Percentiles rank a stretch among this genome's conserved stretches.
Conservation (phyloP, 2,329 filamentous ascomycete species). For the Didymella sp. region DNA sequence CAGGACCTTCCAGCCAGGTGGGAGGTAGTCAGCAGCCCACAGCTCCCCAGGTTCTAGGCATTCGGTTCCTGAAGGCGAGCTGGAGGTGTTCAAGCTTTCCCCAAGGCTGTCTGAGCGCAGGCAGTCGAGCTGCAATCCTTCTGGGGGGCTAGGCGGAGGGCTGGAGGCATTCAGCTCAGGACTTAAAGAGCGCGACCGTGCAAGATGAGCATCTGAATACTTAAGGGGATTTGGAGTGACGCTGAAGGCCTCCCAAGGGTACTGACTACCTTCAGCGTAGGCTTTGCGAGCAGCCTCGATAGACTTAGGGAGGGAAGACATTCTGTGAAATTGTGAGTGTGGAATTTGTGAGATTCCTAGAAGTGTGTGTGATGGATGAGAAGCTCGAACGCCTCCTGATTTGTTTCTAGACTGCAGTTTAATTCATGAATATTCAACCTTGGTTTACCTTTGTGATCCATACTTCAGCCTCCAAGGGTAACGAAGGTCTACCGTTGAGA, state of each 20-base stretch:
- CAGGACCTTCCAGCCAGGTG: not conserved
- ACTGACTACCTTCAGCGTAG: not conserved
- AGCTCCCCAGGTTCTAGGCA: not conserved
- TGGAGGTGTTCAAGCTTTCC: not conserved
- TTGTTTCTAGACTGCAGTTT: not conserved
- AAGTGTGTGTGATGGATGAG: not conserved
- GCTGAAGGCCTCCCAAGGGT: not conserved
- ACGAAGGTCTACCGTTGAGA: not conserved
- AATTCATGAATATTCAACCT: not conserved
- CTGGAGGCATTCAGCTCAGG: not conserved
- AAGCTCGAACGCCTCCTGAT: not conserved
- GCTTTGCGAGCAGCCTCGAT: not conserved
- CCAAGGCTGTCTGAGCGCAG: not conserved
- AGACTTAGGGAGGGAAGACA: not conserved
- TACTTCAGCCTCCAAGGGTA: not conserved
- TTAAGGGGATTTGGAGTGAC: not conserved
- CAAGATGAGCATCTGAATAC: not conserved
- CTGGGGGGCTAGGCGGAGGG: not conserved
- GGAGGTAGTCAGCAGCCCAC: not conserved
- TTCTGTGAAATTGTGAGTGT: not conserved
- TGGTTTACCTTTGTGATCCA: not conserved
- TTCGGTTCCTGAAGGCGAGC: not conserved
- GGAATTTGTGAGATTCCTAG: not conserved
- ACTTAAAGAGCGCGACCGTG: not conserved
- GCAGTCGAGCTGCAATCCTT: not conserved